Evolutionary conservation across 2,329 filamentous ascomycete species (phyloP), one percentile per base, ranked within the genome.

Genomic region (Pseudogymnoascus sp.): DNA sequence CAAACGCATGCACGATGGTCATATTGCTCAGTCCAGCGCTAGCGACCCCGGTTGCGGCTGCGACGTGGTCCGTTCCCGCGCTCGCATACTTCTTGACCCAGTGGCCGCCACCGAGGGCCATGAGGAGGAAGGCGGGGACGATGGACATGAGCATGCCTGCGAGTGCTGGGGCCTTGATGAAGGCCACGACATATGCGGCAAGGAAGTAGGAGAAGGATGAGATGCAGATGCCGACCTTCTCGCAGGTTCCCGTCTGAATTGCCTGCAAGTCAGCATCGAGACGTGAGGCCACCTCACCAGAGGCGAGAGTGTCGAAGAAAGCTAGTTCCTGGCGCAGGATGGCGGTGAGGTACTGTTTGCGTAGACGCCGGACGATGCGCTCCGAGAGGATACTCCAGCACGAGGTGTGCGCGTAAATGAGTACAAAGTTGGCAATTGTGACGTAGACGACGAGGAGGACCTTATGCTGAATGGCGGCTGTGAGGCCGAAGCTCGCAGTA

Each of bases 401-500:
- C 21, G 78, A 76, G 2, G 78, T 76, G 73, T 80, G 82, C 14
- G 75, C 74, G 70, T 78, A 80, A 3, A 80, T 82, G 4, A 80
- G 73, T 4, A 75, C 71, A 61, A 83, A 82, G 67, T 82, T 81
- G 23, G 74, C 76, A 37, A 76, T 81, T 21, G 83, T 83, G 55
- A 89, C 79, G 69, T 86, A 87, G 25, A 87, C 80, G 21, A 88
- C 76, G 59, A 80, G 68, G 71, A 88, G 71, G 43, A 89, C 81
- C 67, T 85, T 86, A 59, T 75, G 69, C 70, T 85, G 80, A 64
- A 86, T 79, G 18, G 72, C 71, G 35, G 69, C 65, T 8, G 67
- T 66, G 12, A 68, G 63, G n/a, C 70, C 64, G 38, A 74, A 70
- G 64, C 73, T 72, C 9, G 74, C 74, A 69, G 58, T 21, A 25